Conservation (phyloP, 805 yeast genomes). For the Yarrowia osloensis region DNA sequence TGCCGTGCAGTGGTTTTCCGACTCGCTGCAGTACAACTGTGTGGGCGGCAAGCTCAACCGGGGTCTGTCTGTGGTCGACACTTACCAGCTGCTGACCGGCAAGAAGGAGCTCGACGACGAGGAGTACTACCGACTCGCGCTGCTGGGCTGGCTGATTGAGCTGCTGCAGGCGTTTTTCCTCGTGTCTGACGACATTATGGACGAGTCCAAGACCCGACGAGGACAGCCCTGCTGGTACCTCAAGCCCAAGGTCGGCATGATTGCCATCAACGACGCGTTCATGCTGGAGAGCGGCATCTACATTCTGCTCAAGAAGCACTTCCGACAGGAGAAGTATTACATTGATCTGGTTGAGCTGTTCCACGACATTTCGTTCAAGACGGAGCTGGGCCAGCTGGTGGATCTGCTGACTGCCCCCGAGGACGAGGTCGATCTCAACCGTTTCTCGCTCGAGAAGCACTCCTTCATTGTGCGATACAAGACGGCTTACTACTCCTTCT, state of each 20-base stretch:
- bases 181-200: constrained; percentile 99
- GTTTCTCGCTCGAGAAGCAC: constrained; percentile 86
- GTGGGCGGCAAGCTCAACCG: constrained; percentile 97
- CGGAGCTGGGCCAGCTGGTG: constrained; percentile 94
- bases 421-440: constrained; percentile 83
- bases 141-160: constrained; percentile 95
- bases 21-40: constrained; percentile 73
- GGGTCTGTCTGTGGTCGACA: constrained; percentile 92
- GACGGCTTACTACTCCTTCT: constrained; percentile 97
- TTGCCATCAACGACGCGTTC: constrained; percentile 96
- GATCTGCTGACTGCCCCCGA: constrained; percentile 98
- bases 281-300: constrained; percentile 96
- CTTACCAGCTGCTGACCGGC: constrained; percentile 77
- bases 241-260: constrained; percentile 73
- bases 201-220: constrained; percentile 91
- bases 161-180: constrained; percentile 77
- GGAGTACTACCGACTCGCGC: constrained; percentile 81
- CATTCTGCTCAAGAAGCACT: constrained; percentile 82
- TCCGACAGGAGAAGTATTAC: constrained; percentile 78
- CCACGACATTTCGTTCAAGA: constrained; percentile 97
- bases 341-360: constrained; percentile 88
- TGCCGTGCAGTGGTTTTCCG: constrained; percentile 82
- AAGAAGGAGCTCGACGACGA: constrained; percentile 60
- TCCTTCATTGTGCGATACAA: constrained; percentile 94
- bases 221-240: constrained; percentile 99